These are phyloP conservation scores for Aspergillus kassunensis DNA, from an alignment of 495 filamentous ascomycete species.

Conservation along the genomic window DNA sequence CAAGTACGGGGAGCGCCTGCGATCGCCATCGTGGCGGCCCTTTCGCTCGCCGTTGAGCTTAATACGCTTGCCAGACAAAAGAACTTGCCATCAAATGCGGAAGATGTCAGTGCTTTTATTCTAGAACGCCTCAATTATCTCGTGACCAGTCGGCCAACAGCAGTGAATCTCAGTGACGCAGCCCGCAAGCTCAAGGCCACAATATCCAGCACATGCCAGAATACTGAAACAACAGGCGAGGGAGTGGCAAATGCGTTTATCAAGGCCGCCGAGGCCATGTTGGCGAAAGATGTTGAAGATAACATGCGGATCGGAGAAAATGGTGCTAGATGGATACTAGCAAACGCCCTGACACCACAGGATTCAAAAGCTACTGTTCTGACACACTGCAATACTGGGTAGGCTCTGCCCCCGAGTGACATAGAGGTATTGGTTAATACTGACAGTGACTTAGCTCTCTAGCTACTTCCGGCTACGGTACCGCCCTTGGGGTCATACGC, in stretches of 20 bases:
- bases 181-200: constrained; percentile 68
- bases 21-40: constrained; percentile 92
- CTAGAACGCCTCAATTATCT: constrained; percentile 74
- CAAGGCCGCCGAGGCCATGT: constrained; percentile 74
- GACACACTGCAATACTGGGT: constrained; percentile 98
- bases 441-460: constrained; percentile 57
- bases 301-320: constrained; percentile 79
- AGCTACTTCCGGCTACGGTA: constrained; percentile 94
- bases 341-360: constrained; percentile 35
- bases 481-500: constrained; percentile 89
- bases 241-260: constrained; percentile 64
- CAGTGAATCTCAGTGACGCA: constrained; percentile 91
- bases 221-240: constrained; percentile 34
- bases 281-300: constrained; percentile 79
- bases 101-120: constrained; percentile 65
- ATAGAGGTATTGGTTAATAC: constrained; percentile 1
- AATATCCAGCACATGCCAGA: constrained; percentile 35
- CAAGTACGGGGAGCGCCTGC: constrained; percentile 90
- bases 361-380: constrained; percentile 61
- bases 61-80: constrained; percentile 18
- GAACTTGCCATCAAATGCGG: constrained; percentile 35
- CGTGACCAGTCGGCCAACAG: constrained; percentile 81
- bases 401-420: constrained; percentile 18
- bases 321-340: constrained; percentile 78
- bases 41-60: constrained; percentile 69